phyloP scores from a whole-genome alignment of 2,329 filamentous ascomycete genomes.

The Gnomoniopsis sp. region DNA sequence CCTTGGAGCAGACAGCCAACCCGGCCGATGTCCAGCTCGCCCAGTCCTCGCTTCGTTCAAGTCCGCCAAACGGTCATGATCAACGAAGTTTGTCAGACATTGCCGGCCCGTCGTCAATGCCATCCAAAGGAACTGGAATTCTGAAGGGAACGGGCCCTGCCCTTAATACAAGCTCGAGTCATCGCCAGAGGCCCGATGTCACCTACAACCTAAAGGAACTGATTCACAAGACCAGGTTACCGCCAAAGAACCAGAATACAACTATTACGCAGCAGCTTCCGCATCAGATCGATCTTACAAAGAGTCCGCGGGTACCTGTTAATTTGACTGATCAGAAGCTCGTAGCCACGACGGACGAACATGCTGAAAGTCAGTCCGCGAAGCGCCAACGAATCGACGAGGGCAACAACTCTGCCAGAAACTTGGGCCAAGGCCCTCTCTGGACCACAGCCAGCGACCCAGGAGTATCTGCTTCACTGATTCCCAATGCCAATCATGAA shows the following conservation, averaged over 20 bases:
- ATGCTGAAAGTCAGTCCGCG: background rate
- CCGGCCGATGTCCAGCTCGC: no score
- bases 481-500: background rate
- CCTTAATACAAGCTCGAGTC: background rate
- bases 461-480: background rate
- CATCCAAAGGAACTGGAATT: background rate
- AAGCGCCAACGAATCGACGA: background rate
- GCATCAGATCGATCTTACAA: no score
- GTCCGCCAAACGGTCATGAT: background rate
- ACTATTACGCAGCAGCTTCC: no score
- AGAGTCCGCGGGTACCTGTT: no score
- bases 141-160: background rate
- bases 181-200: background rate
- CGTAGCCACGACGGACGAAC: no score
- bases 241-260: background rate
- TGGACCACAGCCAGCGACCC: background rate
- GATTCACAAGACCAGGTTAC: background rate
- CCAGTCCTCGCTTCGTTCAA: no score
- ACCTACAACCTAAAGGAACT: conserved; percentile 9
- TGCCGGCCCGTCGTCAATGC: background rate
- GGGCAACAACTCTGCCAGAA: background rate
- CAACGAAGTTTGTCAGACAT: background rate
- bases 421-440: background rate
- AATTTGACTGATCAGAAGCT: no score
- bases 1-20: no score